Conservation (phyloP, 441 rosid genomes). For the Jatropha multifida region DNA sequence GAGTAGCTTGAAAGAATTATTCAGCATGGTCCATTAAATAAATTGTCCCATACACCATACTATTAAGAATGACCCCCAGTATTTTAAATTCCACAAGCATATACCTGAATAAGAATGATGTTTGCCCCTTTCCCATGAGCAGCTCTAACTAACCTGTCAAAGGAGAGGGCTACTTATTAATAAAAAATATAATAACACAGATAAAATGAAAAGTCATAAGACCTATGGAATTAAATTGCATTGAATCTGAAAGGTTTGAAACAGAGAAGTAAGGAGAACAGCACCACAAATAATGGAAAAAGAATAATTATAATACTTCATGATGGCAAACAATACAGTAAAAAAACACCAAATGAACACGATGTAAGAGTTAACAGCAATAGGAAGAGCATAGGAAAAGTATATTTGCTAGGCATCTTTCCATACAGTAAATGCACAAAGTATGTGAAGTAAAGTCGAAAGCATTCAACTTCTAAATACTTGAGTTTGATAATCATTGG, state of each 20-base stretch:
- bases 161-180: neutral
- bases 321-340: neutral
- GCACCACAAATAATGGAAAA: neutral
- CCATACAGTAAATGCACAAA: neutral
- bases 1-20: neutral
- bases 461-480: neutral
- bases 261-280: neutral
- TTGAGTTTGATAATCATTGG: neutral
- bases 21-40: neutral
- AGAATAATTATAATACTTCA: too few relatives aligned
- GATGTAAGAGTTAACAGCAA: neutral
- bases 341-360: neutral
- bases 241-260: neutral
- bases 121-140: constrained; percentile 75
- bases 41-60: neutral
- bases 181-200: neutral
- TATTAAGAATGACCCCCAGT: neutral
- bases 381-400: neutral
- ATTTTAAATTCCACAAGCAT: neutral
- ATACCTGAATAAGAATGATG: constrained; percentile 77
- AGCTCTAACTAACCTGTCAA: constrained; percentile 63
- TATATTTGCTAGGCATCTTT: too few relatives aligned
- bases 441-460: too few relatives aligned
- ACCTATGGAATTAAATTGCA: neutral
- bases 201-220: neutral